Percentiles rank a stretch among this genome's conserved stretches.
These are phyloP conservation scores for Cyathus striatus DNA, from an alignment of 768 basidiomycete species.

Conservation along the genomic window DNA sequence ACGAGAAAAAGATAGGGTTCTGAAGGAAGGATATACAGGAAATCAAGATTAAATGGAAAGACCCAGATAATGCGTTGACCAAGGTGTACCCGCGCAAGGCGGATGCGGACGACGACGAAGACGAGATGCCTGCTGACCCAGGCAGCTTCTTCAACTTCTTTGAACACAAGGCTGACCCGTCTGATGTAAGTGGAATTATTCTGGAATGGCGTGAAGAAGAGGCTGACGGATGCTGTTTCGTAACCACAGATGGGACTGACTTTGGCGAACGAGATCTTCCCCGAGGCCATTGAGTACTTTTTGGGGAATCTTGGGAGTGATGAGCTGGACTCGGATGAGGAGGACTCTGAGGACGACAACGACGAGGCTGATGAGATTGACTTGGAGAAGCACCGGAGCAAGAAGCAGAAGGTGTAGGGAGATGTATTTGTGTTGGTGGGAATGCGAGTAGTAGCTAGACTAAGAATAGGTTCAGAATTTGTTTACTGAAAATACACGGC, in stretches of 20 bases:
- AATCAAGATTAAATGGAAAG: slow-evolving; percentile 77
- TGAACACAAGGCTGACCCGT: slow-evolving; percentile 57
- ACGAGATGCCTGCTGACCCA: slow-evolving; percentile 55
- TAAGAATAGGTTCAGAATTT: background rate
- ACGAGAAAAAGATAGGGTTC: slow-evolving; percentile 4
- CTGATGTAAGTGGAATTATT: slow-evolving; percentile 47
- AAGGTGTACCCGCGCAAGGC: slow-evolving; percentile 68
- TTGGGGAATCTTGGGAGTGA: slow-evolving; percentile 58
- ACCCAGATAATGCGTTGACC: slow-evolving; percentile 68
- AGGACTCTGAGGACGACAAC: slow-evolving; percentile 68
- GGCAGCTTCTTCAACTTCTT: slow-evolving; percentile 92
- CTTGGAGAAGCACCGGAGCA: slow-evolving; percentile 75
- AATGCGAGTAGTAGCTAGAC: slow-evolving; percentile 1
- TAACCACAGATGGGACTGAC: slow-evolving; percentile 56
- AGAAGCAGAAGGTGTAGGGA: slow-evolving; percentile 68
- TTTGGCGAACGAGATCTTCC: slow-evolving; percentile 76
- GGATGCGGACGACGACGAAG: slow-evolving; percentile 59
- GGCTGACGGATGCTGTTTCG: background rate
- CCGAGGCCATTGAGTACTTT: slow-evolving; percentile 80
- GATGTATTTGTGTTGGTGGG: slow-evolving; percentile 8
- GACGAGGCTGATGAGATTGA: slow-evolving; percentile 86
- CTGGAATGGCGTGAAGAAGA: background rate
- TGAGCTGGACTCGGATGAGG: slow-evolving; percentile 61
- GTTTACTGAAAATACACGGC: too few relatives aligned
- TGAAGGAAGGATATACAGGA: slow-evolving; percentile 31